Evolutionary conservation across 1,139 yeast species (phyloP).

Genomic region (Taphrina wiesneri): DNA sequence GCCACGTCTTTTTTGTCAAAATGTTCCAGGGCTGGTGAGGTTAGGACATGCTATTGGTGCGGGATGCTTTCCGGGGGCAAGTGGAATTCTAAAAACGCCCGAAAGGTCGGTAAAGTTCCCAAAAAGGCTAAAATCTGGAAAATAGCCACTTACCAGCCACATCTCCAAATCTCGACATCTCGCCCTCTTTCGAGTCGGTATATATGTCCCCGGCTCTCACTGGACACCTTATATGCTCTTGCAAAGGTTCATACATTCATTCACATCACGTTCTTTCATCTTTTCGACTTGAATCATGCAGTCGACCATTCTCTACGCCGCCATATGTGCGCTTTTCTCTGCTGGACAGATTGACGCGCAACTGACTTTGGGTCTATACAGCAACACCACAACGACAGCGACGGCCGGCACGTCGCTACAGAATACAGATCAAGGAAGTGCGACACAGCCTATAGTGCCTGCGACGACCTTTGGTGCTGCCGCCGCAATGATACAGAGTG

Average conservation of each 20-base stretch:
- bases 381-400: background rate
- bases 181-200: background rate
- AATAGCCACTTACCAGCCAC: constrained; percentile 16
- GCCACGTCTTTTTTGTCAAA: background rate
- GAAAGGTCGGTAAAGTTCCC: constrained; percentile 6
- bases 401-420: background rate
- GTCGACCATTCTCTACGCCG: background rate
- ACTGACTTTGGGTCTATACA: background rate
- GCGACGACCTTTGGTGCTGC: constrained; percentile 23
- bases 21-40: background rate
- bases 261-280: background rate
- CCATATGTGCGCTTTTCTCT: background rate
- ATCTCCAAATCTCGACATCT: constrained; percentile 5
- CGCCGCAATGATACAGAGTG: constrained; percentile 11
- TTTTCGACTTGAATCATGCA: background rate
- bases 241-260: background rate
- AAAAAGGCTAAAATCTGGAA: background rate
- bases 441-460: background rate
- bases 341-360: background rate
- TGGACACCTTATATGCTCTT: background rate
- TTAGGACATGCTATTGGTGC: background rate
- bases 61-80: background rate
- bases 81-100: background rate
- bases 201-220: background rate
- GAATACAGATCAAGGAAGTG: background rate